These are phyloP conservation scores for Fusarium papillatum DNA, from an alignment of 2,329 filamentous ascomycete species.

Conservation along the genomic window DNA sequence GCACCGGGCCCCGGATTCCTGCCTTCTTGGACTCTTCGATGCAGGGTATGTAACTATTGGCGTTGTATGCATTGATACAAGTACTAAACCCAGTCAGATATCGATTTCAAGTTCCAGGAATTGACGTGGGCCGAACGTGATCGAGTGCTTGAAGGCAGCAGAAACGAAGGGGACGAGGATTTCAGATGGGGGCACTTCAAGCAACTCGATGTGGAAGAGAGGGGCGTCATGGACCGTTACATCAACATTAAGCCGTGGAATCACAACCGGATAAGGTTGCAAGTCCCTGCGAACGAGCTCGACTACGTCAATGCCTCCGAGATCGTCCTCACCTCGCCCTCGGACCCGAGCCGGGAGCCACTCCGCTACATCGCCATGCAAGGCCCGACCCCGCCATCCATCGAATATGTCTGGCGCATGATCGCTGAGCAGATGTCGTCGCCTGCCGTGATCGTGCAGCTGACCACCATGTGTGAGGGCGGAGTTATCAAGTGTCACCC, in stretches of 20 bases:
- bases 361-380: conserved; percentile 91
- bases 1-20: conserved; percentile 47
- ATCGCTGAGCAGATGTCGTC: conserved; percentile 81
- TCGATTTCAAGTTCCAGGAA: conserved; percentile 65
- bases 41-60: conserved; percentile 48
- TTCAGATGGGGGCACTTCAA: conserved; percentile 53
- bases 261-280: conserved; percentile 85
- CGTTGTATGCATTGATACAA: neutral
- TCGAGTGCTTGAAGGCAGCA: conserved; percentile 56
- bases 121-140: conserved; percentile 66
- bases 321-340: conserved; percentile 66
- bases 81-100: conserved; percentile 52
- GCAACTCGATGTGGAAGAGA: conserved; percentile 47
- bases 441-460: conserved; percentile 90
- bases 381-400: conserved; percentile 83
- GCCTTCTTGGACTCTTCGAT: conserved; percentile 54
- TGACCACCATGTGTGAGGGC: conserved; percentile 89
- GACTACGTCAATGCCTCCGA: conserved; percentile 90
- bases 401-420: conserved; percentile 96
- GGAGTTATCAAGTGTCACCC: conserved; percentile 87
- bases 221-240: conserved; percentile 80
- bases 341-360: conserved; percentile 53
- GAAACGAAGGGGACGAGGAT: conserved; percentile 50
- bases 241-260: conserved; percentile 91
- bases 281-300: conserved; percentile 78